Percentiles rank a stretch among this genome's conserved stretches.
These are phyloP conservation scores for Moniliella sp. DNA, from an alignment of 1,284 basidiomycete species.

Conservation along the genomic window DNA sequence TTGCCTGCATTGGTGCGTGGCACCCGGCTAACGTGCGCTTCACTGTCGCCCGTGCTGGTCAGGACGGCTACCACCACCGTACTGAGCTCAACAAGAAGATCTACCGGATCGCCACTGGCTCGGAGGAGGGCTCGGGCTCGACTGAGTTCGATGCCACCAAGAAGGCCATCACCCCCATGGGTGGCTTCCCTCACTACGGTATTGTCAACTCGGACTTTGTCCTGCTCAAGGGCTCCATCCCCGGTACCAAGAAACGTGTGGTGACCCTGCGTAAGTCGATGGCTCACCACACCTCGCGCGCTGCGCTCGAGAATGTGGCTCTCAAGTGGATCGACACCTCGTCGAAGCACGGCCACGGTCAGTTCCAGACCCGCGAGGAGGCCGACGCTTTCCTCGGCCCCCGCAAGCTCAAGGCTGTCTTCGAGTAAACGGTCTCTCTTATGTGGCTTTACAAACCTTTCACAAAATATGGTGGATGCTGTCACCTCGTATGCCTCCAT, in stretches of 20 bases:
- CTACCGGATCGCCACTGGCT: constrained; percentile 72
- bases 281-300: constrained; percentile 29
- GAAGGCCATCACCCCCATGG: constrained; percentile 91
- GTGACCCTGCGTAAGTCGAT: constrained; percentile 43
- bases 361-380: constrained; percentile 88
- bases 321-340: constrained; percentile 98
- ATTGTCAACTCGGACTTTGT: constrained; percentile 94
- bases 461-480: no score
- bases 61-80: constrained; percentile 93
- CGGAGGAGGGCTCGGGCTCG: constrained; percentile 62
- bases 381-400: constrained; percentile 80
- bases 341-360: constrained; percentile 68
- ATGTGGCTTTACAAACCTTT: no score
- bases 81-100: constrained; percentile 77
- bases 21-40: constrained; percentile 98
- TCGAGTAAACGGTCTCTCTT: no score
- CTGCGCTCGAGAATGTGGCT: constrained; percentile 67
- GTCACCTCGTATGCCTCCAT: no score
- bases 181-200: constrained; percentile 97
- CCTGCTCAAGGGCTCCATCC: constrained; percentile 54
- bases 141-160: constrained; percentile 42
- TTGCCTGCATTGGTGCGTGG: constrained; percentile 97
- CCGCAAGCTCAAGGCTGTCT: constrained; percentile 12
- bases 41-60: constrained; percentile 97
- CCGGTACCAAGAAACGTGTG: constrained; percentile 92